A percentile compares a stretch with the other conserved stretches of the same genome.
Evolutionary conservation across 2,329 filamentous ascomycete species (phyloP).

Genomic region (Stagonosporopsis cucurbitacearum): DNA sequence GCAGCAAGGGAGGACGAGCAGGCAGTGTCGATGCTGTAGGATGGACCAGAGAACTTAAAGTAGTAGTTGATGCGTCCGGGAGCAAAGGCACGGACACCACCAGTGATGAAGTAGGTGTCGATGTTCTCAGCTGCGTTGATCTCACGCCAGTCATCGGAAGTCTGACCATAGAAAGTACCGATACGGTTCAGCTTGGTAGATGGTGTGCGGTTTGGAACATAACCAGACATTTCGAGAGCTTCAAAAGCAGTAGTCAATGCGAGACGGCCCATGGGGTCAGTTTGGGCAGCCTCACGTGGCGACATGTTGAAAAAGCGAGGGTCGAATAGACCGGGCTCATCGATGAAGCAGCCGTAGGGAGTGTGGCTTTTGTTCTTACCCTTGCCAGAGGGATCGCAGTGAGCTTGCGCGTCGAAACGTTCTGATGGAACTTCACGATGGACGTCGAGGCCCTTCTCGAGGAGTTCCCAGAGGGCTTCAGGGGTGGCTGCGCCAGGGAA

Average conservation of each 20-base stretch:
- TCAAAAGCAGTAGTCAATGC: slow-evolving; percentile 80
- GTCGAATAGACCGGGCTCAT: slow-evolving; percentile 78
- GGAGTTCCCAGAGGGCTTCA: slow-evolving; percentile 76
- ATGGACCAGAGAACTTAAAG: slow-evolving; percentile 77
- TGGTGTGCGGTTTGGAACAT: slow-evolving; percentile 73
- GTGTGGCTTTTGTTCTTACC: slow-evolving; percentile 78
- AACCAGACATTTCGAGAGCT: slow-evolving; percentile 80
- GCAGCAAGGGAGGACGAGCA: slow-evolving; percentile 77
- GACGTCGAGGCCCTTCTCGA: slow-evolving; percentile 77
- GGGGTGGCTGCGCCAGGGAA: slow-evolving; percentile 76
- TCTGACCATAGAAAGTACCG: slow-evolving; percentile 77
- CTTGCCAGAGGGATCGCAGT: slow-evolving; percentile 75
- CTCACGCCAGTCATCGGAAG: slow-evolving; percentile 78
- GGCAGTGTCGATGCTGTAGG: slow-evolving; percentile 76
- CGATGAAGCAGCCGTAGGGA: slow-evolving; percentile 76
- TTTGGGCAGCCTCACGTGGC: slow-evolving; percentile 78
- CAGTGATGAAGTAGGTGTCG: slow-evolving; percentile 72
- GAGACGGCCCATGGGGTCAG: slow-evolving; percentile 80
- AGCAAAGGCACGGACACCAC: slow-evolving; percentile 66
- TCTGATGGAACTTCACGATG: slow-evolving; percentile 71
- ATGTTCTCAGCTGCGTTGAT: slow-evolving; percentile 75
- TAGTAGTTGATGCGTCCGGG: slow-evolving; percentile 75
- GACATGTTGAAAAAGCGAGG: slow-evolving; percentile 90
- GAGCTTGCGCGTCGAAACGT: slow-evolving; percentile 75
- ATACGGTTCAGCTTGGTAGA: slow-evolving; percentile 70